phyloP scores from a whole-genome alignment of 106 monocot genomes.

The Phalaenopsis equestris region DNA sequence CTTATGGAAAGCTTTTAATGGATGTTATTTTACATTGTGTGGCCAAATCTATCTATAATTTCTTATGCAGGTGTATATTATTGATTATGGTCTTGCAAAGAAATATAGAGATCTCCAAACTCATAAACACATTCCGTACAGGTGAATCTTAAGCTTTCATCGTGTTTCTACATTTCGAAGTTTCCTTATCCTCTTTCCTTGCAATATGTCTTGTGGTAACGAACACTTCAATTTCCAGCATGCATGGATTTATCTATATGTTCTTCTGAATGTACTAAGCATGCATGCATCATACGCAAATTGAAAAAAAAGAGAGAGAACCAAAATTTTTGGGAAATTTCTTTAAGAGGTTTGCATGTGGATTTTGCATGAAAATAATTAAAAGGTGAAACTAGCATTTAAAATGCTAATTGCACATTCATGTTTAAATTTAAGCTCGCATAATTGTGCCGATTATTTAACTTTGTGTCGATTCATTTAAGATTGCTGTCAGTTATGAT shows the following conservation, averaged over 20 bases:
- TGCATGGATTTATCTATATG: background rate
- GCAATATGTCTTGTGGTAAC: background rate
- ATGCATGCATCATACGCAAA: too few species aligned
- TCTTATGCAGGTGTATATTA: slow-evolving; percentile 2
- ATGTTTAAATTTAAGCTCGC: too few species aligned
- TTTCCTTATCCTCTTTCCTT: background rate
- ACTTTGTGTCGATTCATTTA: too few species aligned
- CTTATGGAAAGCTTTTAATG: background rate
- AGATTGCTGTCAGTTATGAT: too few species aligned
- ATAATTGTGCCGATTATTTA: too few species aligned
- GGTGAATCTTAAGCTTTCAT: background rate
- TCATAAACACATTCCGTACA: slow-evolving; percentile 5
- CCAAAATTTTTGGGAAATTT: too few species aligned
- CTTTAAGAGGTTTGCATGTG: too few species aligned
- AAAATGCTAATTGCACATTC: too few species aligned
- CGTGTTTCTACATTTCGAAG: background rate
- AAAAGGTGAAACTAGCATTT: background rate
- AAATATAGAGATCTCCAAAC: slow-evolving; percentile 6
- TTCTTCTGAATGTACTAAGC: background rate
- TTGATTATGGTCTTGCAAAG: slow-evolving; percentile 2
- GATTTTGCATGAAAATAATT: background rate
- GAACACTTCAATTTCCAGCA: background rate
- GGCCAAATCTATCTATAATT: background rate
- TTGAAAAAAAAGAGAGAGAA: too few species aligned
- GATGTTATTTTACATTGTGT: background rate